A percentile compares a stretch with the other conserved stretches of the same genome.
These are phyloP conservation scores for Leishmania tarentolae DNA, from an alignment of 208 protist genomes.

Conservation along the genomic window DNA sequence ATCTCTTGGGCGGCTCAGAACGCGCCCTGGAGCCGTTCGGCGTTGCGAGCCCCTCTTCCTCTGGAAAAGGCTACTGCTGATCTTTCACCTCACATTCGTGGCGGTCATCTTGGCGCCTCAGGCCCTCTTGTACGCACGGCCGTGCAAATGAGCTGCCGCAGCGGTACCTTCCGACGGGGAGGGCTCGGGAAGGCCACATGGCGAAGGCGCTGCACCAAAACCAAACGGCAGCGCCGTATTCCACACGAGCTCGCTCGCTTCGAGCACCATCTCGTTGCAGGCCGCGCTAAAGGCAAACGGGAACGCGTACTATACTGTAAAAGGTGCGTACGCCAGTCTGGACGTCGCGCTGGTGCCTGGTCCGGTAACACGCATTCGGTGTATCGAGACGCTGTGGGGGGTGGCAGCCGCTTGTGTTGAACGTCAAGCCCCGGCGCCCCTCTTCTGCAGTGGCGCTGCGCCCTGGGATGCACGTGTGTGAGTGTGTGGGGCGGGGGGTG, in stretches of 20 bases:
- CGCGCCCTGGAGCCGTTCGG: slow-evolving; percentile 92
- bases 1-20: slow-evolving; percentile 45
- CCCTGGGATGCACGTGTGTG: not conserved
- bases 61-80: slow-evolving; percentile 92
- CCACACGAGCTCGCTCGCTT: slow-evolving; percentile 14
- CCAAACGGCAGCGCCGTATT: not conserved
- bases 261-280: slow-evolving; percentile 9
- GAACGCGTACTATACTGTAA: slow-evolving; percentile 28
- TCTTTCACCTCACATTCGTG: slow-evolving; percentile 93
- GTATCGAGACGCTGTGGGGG: slow-evolving; percentile 48
- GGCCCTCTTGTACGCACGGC: slow-evolving; percentile 34
- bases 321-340: slow-evolving; percentile 32
- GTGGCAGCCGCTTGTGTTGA: slow-evolving; percentile 44
- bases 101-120: slow-evolving; percentile 48
- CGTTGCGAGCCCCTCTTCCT: slow-evolving; percentile 93
- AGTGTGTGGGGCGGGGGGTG: not conserved
- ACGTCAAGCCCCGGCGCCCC: not conserved
- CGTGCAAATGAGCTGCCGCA: not conserved
- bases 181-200: not conserved
- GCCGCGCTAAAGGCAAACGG: not conserved
- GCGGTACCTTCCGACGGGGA: not conserved
- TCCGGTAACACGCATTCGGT: slow-evolving; percentile 73
- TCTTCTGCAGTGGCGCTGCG: not conserved
- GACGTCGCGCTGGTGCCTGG: slow-evolving; percentile 70
- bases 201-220: not conserved